A percentile compares a stretch with the other conserved stretches of the same genome.
Evolutionary conservation across 768 basidiomycete species (phyloP).

Genomic region (Auricularia cornea): DNA sequence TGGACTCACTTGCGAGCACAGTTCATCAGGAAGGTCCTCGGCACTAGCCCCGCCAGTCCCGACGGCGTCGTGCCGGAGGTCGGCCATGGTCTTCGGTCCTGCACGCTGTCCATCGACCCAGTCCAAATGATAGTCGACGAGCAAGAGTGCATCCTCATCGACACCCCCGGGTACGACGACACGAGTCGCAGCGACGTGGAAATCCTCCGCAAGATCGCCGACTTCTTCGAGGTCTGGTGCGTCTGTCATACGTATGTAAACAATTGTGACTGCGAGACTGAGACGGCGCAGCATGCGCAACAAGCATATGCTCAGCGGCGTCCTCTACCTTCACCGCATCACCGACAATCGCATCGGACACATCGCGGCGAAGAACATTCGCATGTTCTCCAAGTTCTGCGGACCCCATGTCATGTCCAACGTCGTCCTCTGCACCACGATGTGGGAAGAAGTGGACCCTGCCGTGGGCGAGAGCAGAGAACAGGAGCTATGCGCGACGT

Average conservation of each 20-base stretch:
- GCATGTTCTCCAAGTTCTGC: constrained; percentile 3
- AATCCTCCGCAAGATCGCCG: constrained; percentile 18
- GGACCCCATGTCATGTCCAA: constrained; percentile 3
- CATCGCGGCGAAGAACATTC: not conserved
- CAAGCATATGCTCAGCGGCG: constrained; percentile 1
- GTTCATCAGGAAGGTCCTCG: not conserved
- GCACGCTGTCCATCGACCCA: constrained; percentile 8
- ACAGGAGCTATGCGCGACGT: constrained; percentile 10
- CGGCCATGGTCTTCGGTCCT: constrained; percentile 9
- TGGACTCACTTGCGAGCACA: not conserved
- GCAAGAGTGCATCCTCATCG: constrained; percentile 2
- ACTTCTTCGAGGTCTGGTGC: constrained; percentile 5
- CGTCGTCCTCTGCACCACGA: constrained; percentile 6
- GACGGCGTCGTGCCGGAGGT: not conserved
- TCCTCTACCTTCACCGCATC: constrained; percentile 7
- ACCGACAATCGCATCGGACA: not conserved
- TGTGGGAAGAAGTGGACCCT: constrained; percentile 10
- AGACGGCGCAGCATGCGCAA: not conserved
- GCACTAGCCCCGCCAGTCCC: not conserved
- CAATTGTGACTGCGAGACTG: not conserved
- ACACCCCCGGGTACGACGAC: constrained; percentile 16
- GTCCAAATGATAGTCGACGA: not conserved
- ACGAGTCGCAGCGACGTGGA: constrained; percentile 16
- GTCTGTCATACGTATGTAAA: not conserved
- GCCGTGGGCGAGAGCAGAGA: constrained; percentile 10